Percentiles rank a stretch among this genome's conserved stretches.
Conservation (phyloP, 306 rosid species). For the Cercis canadensis region DNA sequence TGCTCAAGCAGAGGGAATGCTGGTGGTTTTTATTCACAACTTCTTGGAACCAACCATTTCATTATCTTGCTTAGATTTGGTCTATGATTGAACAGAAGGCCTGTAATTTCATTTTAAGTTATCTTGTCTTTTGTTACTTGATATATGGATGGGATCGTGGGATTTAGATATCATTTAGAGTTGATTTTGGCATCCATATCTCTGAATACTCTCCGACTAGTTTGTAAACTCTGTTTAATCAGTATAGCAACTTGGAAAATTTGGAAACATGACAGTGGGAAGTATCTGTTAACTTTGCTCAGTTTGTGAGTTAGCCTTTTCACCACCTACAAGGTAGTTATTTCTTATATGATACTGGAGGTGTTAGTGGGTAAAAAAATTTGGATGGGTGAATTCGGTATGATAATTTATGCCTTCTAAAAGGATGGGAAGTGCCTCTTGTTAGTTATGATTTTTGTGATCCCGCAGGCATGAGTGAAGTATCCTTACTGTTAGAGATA, state of each 20-base stretch:
- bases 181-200: neutral
- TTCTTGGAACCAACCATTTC: neutral
- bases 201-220: neutral
- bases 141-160: neutral
- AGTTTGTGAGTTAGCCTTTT: neutral
- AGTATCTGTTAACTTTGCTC: neutral
- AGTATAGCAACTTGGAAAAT: neutral
- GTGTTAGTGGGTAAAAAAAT: neutral
- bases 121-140: neutral
- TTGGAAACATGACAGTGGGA: neutral
- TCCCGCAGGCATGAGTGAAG: neutral
- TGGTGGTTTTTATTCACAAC: neutral
- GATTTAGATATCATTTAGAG: neutral
- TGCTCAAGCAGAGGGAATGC: conserved; percentile 1
- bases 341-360: neutral
- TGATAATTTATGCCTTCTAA: neutral
- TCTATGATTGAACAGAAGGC: neutral
- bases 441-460: neutral
- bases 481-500: neutral
- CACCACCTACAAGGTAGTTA: neutral
- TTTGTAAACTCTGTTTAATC: neutral
- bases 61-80: neutral
- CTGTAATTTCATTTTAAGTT: neutral
- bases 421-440: neutral
- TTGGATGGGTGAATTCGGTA: neutral